A percentile compares a stretch with the other conserved stretches of the same genome.
These are phyloP conservation scores for Tolypocladium sp. DNA, from an alignment of 2,329 filamentous ascomycete species.

Conservation along the genomic window DNA sequence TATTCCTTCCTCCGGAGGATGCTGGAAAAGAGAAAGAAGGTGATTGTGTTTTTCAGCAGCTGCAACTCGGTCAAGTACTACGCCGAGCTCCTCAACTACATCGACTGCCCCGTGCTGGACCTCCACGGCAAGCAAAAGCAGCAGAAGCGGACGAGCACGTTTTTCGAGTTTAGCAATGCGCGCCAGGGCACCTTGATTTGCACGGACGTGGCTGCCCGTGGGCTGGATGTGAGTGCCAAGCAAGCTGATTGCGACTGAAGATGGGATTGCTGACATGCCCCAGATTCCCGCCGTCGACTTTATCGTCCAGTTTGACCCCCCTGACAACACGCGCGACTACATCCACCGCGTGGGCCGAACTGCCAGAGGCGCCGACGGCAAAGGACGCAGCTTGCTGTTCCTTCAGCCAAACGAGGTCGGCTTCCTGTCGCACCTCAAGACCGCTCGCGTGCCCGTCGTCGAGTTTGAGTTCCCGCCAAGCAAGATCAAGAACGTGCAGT, in stretches of 20 bases:
- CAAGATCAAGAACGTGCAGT: slow-evolving; percentile 85
- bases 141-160: slow-evolving; percentile 96
- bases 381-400: slow-evolving; percentile 87
- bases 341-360: slow-evolving; percentile 96
- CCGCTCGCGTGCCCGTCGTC: slow-evolving; percentile 83
- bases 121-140: slow-evolving; percentile 96
- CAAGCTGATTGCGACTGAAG: neutral
- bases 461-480: slow-evolving; percentile 92
- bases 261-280: slow-evolving; percentile 1
- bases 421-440: slow-evolving; percentile 85
- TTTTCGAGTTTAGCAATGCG: slow-evolving; percentile 82
- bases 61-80: slow-evolving; percentile 96
- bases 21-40: slow-evolving; percentile 81
- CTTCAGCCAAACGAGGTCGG: slow-evolving; percentile 86
- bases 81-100: slow-evolving; percentile 92
- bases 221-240: slow-evolving; percentile 60
- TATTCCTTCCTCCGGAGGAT: slow-evolving; percentile 85
- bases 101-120: slow-evolving; percentile 81
- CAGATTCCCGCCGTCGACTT: slow-evolving; percentile 90
- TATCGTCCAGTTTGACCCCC: slow-evolving; percentile 93
- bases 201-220: slow-evolving; percentile 91
- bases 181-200: slow-evolving; percentile 83
- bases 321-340: slow-evolving; percentile 83
- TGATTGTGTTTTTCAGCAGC: slow-evolving; percentile 92
- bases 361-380: slow-evolving; percentile 72